Percentiles rank a stretch among this genome's conserved stretches.
These are phyloP conservation scores for Rhodotorula glutinis DNA, from an alignment of 1,284 basidiomycete genomes.

Conservation along the genomic window DNA sequence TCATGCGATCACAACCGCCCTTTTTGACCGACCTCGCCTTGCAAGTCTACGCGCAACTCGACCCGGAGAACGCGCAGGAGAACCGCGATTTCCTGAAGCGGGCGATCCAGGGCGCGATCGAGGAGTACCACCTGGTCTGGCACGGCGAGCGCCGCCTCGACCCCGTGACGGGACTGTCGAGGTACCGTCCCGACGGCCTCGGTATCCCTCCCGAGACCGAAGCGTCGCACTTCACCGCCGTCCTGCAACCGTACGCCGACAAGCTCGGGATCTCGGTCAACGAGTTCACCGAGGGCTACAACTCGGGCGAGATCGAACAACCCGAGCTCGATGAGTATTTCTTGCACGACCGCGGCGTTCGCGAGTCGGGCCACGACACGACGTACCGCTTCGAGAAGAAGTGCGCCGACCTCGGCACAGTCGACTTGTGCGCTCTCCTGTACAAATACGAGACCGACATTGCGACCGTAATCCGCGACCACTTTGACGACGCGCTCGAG, in stretches of 20 bases:
- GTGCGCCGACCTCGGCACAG: constrained; percentile 90
- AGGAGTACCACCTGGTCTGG: constrained; percentile 98
- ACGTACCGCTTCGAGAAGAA: constrained; percentile 92
- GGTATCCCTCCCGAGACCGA: constrained; percentile 94
- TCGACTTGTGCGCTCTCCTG: constrained; percentile 82
- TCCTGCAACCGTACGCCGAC: constrained; percentile 88
- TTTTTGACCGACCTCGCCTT: constrained; percentile 98
- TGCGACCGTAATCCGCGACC: constrained; percentile 72
- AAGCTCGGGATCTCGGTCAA: constrained; percentile 93
- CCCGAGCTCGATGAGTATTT: constrained; percentile 95
- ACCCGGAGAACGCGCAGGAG: constrained; percentile 72
- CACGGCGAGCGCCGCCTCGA: constrained; percentile 83
- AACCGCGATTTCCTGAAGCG: constrained; percentile 91
- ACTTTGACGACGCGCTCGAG: constrained; percentile 86
- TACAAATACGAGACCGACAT: constrained; percentile 79
- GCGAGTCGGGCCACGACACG: constrained; percentile 79
- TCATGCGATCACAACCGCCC: constrained; percentile 92
- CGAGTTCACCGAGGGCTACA: constrained; percentile 97
- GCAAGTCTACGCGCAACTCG: constrained; percentile 94
- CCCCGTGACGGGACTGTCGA: constrained; percentile 84
- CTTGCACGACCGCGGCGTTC: constrained; percentile 69
- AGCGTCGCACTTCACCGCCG: constrained; percentile 94
- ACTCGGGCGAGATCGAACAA: constrained; percentile 75
- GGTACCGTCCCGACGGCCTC: constrained; percentile 88
- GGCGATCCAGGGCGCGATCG: constrained; percentile 93